These are phyloP conservation scores for Holtermanniella nyarrowii DNA, from an alignment of 768 basidiomycete species.

Conservation along the genomic window DNA sequence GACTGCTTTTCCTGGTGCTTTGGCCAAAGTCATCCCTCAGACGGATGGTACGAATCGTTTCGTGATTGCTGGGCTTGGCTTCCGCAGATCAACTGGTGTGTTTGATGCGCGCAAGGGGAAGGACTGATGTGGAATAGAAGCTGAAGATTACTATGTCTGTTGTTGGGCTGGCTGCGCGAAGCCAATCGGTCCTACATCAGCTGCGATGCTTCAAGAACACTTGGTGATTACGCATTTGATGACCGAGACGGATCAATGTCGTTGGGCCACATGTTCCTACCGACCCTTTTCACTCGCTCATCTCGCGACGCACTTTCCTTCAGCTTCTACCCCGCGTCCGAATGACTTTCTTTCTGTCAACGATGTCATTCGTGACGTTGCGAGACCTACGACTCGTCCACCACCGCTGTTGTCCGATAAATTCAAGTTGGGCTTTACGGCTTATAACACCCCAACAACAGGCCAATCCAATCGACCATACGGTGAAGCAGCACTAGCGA, in stretches of 20 bases:
- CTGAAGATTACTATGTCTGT: conserved; percentile 59
- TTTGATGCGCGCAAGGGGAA: conserved; percentile 40
- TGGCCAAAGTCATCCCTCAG: conserved; percentile 66
- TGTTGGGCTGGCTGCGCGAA: conserved; percentile 52
- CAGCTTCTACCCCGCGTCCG: conserved; percentile 41
- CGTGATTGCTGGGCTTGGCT: conserved; percentile 74
- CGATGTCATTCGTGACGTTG: conserved; percentile 2
- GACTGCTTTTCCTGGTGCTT: conserved; percentile 69
- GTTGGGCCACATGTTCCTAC: conserved; percentile 61
- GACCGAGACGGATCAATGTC: conserved; percentile 52
- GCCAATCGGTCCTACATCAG: conserved; percentile 3
- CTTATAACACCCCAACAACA: conserved; percentile 22
- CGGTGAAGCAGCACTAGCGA: conserved; percentile 51
- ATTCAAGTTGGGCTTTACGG: conserved; percentile 48
- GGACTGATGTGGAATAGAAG: conserved; percentile 48
- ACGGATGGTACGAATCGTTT: conserved; percentile 51
- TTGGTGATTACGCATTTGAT: conserved; percentile 50
- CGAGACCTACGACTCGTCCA: conserved; percentile 52
- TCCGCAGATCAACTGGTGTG: conserved; percentile 31
- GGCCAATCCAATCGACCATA: conserved; percentile 36
- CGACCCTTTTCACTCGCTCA: conserved; percentile 46
- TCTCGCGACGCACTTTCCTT: conserved; percentile 57
- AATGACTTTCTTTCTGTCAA: conserved; percentile 10
- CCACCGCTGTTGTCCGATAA: conserved; percentile 62
- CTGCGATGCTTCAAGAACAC: conserved; percentile 21